phyloP scores from a whole-genome alignment of 2,329 filamentous ascomycete species.

The Diaporthe australafricana region DNA sequence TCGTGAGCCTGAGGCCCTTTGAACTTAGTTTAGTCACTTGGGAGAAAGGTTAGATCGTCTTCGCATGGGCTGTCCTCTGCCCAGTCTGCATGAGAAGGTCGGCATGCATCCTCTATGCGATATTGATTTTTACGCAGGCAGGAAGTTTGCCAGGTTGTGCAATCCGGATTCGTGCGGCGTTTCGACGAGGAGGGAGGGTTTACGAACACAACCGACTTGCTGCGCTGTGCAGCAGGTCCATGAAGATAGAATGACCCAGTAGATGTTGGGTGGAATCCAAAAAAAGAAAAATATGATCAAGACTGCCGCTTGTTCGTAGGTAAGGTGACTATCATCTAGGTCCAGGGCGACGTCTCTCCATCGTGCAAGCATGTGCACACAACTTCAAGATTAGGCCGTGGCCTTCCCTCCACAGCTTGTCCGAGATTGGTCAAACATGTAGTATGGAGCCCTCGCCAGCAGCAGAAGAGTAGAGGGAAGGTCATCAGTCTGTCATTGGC shows the following conservation, averaged over 20 bases:
- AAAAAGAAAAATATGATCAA: conserved; percentile 6
- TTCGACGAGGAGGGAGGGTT: background rate
- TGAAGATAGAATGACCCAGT: conserved; percentile 33
- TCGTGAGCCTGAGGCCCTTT: conserved; percentile 2
- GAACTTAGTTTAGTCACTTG: conserved; percentile 1
- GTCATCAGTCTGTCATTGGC: too few relatives aligned
- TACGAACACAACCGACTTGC: background rate
- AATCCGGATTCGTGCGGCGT: conserved; percentile 1
- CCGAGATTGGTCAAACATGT: background rate
- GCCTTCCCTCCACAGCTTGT: background rate
- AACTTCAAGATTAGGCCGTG: background rate
- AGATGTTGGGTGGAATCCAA: conserved; percentile 29
- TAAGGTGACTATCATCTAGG: background rate
- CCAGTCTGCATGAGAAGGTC: background rate
- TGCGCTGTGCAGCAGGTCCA: conserved; percentile 19
- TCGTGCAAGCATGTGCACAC: background rate
- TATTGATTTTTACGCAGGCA: background rate
- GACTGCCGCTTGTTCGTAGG: background rate
- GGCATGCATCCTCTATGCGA: background rate
- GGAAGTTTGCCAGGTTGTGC: background rate
- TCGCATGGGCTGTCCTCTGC: conserved; percentile 25
- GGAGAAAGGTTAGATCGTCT: conserved; percentile 28
- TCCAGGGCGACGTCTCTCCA: background rate
- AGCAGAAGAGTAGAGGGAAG: too few relatives aligned
- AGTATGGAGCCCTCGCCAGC: background rate